Conservation (phyloP, 2,329 filamentous ascomycete genomes). For the Exophiala spinifera region DNA sequence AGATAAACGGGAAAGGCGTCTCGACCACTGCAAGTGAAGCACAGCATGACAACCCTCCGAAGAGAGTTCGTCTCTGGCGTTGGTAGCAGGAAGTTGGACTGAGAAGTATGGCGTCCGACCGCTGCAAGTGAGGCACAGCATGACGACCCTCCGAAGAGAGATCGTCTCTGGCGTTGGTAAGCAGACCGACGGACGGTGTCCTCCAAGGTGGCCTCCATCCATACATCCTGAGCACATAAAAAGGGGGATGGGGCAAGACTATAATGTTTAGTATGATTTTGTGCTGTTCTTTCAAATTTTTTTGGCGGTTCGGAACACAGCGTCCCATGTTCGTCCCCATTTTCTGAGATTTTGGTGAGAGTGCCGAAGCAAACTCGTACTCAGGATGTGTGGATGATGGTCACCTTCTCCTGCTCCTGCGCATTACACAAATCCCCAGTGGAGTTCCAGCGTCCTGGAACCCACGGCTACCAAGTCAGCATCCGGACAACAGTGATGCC, state of each 20-base stretch:
- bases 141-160: neutral
- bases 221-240: conserved; percentile 1
- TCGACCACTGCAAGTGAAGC: neutral
- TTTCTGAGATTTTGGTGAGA: conserved; percentile 7
- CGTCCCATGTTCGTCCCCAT: conserved; percentile 11
- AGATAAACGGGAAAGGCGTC: neutral
- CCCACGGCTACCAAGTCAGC: conserved; percentile 12
- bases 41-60: neutral
- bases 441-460: conserved; percentile 15
- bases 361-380: neutral
- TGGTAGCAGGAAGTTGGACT: too few relatives aligned
- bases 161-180: neutral
- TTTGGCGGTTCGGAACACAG: conserved; percentile 13
- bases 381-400: conserved; percentile 3
- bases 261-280: conserved; percentile 18
- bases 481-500: conserved; percentile 21
- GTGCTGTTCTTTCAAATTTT: conserved; percentile 13
- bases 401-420: conserved; percentile 10
- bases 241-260: neutral
- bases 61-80: neutral
- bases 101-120: neutral
- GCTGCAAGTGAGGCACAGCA: neutral
- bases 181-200: neutral
- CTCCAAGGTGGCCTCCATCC: neutral
- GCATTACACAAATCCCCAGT: conserved; percentile 4